Percentiles rank a stretch among this genome's conserved stretches.
phyloP scores from a whole-genome alignment of 805 yeast species.

The Ogataea pini region DNA sequence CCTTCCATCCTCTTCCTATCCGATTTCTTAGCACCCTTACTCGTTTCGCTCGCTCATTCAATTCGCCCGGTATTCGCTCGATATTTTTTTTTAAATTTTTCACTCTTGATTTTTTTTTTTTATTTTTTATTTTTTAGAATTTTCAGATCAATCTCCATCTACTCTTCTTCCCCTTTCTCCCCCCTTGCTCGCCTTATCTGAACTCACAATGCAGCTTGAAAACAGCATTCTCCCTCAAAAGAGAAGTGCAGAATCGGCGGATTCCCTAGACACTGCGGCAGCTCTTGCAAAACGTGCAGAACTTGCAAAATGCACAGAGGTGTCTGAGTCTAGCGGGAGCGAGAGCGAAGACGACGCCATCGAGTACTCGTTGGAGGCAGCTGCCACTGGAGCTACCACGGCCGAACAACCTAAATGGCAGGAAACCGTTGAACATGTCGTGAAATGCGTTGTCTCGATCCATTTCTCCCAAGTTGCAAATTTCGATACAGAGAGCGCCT shows the following conservation, averaged over 20 bases:
- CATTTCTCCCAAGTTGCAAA: constrained; percentile 85
- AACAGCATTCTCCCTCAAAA: constrained; percentile 15
- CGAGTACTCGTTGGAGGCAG: constrained; percentile 11
- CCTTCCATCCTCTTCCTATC: too few species aligned
- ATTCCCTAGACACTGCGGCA: background rate
- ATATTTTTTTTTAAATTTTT: background rate
- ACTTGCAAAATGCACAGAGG: background rate
- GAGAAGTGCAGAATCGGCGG: constrained; percentile 3
- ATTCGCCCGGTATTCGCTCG: background rate
- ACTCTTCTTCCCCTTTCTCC: background rate
- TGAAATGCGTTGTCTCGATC: constrained; percentile 82
- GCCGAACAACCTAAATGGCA: constrained; percentile 61
- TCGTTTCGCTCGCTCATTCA: background rate
- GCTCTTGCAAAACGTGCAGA: background rate
- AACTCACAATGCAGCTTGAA: background rate
- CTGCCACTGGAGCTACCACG: background rate
- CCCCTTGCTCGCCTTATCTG: background rate
- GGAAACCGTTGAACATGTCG: constrained; percentile 75
- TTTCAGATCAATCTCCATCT: background rate
- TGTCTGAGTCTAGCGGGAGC: background rate
- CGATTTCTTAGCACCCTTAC: too few species aligned
- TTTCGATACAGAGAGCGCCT: constrained; percentile 81
- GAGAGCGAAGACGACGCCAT: constrained; percentile 12
- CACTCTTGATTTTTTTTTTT: background rate
- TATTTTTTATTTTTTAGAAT: background rate